Conservation (phyloP, 108 stramenopile species). For the Cylindrotheca fusiformis region DNA sequence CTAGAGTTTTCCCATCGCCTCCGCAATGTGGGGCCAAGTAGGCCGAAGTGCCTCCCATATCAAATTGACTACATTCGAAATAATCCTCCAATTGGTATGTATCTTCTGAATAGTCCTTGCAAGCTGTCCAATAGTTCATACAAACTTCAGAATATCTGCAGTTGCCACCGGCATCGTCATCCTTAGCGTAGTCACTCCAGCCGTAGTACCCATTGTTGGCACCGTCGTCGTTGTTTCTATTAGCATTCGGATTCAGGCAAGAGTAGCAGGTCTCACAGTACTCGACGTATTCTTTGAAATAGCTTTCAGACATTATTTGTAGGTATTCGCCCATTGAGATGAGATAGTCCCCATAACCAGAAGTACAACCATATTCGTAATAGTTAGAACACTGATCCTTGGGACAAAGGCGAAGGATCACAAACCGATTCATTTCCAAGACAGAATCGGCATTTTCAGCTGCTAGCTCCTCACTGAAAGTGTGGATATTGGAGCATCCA, state of each 20-base stretch:
- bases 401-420: slow-evolving; percentile 81
- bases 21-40: slow-evolving; percentile 77
- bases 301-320: slow-evolving; percentile 63
- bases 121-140: slow-evolving; percentile 34
- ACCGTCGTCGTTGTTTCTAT: slow-evolving; percentile 14
- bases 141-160: slow-evolving; percentile 42
- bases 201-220: slow-evolving; percentile 15
- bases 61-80: slow-evolving; percentile 42
- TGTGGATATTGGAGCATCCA: slow-evolving; percentile 57
- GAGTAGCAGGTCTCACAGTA: slow-evolving; percentile 65
- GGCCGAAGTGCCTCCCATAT: slow-evolving; percentile 33
- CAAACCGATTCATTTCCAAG: slow-evolving; percentile 67
- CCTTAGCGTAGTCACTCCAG: neutral
- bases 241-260: slow-evolving; percentile 29
- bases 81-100: slow-evolving; percentile 27
- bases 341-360: slow-evolving; percentile 74
- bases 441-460: slow-evolving; percentile 37
- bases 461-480: slow-evolving; percentile 43
- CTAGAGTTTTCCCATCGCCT: slow-evolving; percentile 66
- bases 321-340: slow-evolving; percentile 70
- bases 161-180: slow-evolving; percentile 18
- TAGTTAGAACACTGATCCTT: slow-evolving; percentile 52
- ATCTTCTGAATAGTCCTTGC: slow-evolving; percentile 43
- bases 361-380: slow-evolving; percentile 59
- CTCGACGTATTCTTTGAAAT: slow-evolving; percentile 44